These are phyloP conservation scores for Globisporangium recalcitrans DNA, from an alignment of 352 stramenopile species.

Conservation along the genomic window DNA sequence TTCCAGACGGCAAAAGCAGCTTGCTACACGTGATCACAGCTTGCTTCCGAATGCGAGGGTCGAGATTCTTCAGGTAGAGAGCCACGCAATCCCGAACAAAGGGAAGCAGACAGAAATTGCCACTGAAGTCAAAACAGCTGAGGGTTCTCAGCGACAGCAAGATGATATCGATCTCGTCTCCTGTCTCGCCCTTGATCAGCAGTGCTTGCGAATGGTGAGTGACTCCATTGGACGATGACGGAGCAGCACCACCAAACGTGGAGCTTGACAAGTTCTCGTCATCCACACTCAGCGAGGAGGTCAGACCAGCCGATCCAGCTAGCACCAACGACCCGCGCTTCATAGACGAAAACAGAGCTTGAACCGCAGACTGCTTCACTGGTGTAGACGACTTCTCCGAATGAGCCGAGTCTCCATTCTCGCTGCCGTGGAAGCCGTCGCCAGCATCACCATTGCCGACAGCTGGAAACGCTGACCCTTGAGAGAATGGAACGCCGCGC, in stretches of 20 bases:
- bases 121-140: conserved; percentile 90
- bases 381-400: conserved; percentile 22
- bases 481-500: conserved; percentile 71
- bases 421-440: conserved; percentile 1
- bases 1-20: conserved; percentile 50
- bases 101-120: conserved; percentile 91
- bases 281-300: conserved; percentile 21
- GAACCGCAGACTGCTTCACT: conserved; percentile 50
- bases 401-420: conserved; percentile 1
- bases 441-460: not conserved
- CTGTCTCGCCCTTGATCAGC: conserved; percentile 74
- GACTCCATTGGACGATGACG: conserved; percentile 1
- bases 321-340: conserved; percentile 46
- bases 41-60: conserved; percentile 89
- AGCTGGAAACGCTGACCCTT: conserved; percentile 16
- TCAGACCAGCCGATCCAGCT: conserved; percentile 20
- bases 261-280: conserved; percentile 24
- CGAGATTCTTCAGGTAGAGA: conserved; percentile 89
- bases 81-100: conserved; percentile 94
- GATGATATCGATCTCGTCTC: conserved; percentile 68
- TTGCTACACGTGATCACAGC: conserved; percentile 81
- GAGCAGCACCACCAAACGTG: conserved; percentile 3
- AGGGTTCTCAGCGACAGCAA: conserved; percentile 92
- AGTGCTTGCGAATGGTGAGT: conserved; percentile 18
- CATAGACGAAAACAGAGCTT: conserved; percentile 71